These are phyloP conservation scores for Lentinula novae-zelandiae DNA, from an alignment of 1,284 basidiomycete species.

Conservation along the genomic window DNA sequence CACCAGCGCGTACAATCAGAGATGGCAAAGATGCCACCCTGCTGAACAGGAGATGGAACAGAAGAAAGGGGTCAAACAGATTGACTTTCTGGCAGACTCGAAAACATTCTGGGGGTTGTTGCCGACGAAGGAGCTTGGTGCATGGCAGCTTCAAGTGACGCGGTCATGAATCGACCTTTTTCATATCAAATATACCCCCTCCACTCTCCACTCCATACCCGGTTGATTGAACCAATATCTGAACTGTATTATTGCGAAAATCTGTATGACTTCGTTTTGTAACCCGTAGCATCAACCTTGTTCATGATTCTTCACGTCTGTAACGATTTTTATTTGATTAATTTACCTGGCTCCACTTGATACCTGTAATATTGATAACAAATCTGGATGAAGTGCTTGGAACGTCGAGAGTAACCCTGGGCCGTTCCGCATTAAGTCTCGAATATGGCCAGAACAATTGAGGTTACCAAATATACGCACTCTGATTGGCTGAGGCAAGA, in stretches of 20 bases:
- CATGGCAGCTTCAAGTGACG: slow-evolving; percentile 17
- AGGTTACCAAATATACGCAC: background rate
- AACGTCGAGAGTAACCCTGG: background rate
- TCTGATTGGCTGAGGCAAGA: slow-evolving; percentile 1
- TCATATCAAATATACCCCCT: slow-evolving; percentile 1
- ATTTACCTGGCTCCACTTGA: background rate
- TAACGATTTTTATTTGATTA: background rate
- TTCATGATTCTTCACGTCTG: background rate
- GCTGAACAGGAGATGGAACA: slow-evolving; percentile 11
- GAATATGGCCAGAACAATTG: background rate
- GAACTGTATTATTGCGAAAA: background rate
- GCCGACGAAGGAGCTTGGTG: slow-evolving; percentile 14
- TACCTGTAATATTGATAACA: background rate
- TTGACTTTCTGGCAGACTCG: slow-evolving; percentile 18
- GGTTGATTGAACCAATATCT: background rate
- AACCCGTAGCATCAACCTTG: background rate
- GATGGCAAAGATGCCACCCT: slow-evolving; percentile 7
- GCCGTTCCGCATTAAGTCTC: background rate
- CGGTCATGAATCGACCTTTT: slow-evolving; percentile 9
- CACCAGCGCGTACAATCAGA: slow-evolving; percentile 7
- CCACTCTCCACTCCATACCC: slow-evolving; percentile 4
- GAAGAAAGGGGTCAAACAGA: slow-evolving; percentile 22
- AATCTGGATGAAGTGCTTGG: background rate
- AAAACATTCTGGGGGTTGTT: slow-evolving; percentile 18
- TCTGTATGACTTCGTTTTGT: background rate